A percentile compares a stretch with the other conserved stretches of the same genome.
Evolutionary conservation across 306 rosid genomes (phyloP).

Genomic region (Psophocarpus tetragonolobus): DNA sequence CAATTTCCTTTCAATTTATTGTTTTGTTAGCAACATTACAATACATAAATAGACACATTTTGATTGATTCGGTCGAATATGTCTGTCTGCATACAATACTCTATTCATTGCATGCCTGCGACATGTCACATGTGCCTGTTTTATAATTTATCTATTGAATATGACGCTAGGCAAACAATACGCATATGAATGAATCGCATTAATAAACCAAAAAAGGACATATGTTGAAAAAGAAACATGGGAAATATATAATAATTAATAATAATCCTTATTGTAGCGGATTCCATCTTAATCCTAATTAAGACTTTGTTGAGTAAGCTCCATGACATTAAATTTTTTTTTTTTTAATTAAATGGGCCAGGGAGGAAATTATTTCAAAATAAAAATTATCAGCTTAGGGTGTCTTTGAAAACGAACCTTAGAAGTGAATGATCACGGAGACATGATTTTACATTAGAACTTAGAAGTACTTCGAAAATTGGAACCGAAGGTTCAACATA

Average conservation of each 20-base stretch:
- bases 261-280: background rate
- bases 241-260: background rate
- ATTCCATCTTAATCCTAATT: background rate
- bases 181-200: slow-evolving; percentile 6
- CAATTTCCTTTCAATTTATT: slow-evolving; percentile 9
- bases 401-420: no score
- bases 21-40: background rate
- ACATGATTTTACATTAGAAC: no score
- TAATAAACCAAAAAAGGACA: background rate
- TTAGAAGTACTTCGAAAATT: no score
- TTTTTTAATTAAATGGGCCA: background rate
- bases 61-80: slow-evolving; percentile 27
- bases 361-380: background rate
- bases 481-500: no score
- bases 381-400: background rate
- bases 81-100: slow-evolving; percentile 19
- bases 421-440: no score
- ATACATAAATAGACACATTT: slow-evolving; percentile 2
- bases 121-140: slow-evolving; percentile 22
- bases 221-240: background rate
- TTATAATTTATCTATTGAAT: background rate
- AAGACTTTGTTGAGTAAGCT: background rate
- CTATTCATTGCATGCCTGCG: background rate
- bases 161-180: background rate
- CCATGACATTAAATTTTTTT: background rate